phyloP scores from a whole-genome alignment of 2,329 filamentous ascomycete genomes.

The Fusarium gaditjirri region DNA sequence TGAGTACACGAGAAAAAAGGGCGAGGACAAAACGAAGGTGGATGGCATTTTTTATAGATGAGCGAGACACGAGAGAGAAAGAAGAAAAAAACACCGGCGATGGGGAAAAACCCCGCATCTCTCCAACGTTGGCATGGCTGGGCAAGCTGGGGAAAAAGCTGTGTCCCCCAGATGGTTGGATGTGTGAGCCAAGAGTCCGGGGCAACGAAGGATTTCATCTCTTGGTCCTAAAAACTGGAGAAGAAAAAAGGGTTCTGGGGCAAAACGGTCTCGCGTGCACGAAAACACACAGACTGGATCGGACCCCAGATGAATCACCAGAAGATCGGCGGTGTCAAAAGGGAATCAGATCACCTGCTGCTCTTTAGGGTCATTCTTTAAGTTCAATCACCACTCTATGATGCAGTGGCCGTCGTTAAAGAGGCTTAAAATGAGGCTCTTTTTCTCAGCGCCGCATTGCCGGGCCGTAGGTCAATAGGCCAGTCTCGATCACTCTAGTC shows the following conservation, averaged over 20 bases:
- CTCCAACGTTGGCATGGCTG: neutral
- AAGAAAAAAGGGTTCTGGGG: neutral
- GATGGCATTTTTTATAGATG: neutral
- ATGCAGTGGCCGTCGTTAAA: neutral
- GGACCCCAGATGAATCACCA: neutral
- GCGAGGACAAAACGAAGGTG: no score
- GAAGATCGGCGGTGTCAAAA: neutral
- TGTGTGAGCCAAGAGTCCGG: constrained; percentile 5
- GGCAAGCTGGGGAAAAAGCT: neutral
- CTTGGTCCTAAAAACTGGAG: neutral
- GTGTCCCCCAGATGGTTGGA: neutral
- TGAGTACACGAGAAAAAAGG: neutral
- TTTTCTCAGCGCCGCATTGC: neutral
- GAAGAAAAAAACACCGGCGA: neutral
- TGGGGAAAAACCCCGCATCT: neutral
- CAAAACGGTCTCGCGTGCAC: neutral
- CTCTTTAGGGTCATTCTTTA: fast-evolving
- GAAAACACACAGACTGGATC: neutral
- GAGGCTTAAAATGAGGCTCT: neutral
- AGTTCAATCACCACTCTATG: fast-evolving
- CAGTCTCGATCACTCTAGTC: neutral
- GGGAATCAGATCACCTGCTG: no score
- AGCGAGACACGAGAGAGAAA: neutral
- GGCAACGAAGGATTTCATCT: neutral
- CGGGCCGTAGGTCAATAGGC: neutral